Conservation (phyloP, 495 filamentous ascomycete genomes). For the Sabuloglossum arenarium region DNA sequence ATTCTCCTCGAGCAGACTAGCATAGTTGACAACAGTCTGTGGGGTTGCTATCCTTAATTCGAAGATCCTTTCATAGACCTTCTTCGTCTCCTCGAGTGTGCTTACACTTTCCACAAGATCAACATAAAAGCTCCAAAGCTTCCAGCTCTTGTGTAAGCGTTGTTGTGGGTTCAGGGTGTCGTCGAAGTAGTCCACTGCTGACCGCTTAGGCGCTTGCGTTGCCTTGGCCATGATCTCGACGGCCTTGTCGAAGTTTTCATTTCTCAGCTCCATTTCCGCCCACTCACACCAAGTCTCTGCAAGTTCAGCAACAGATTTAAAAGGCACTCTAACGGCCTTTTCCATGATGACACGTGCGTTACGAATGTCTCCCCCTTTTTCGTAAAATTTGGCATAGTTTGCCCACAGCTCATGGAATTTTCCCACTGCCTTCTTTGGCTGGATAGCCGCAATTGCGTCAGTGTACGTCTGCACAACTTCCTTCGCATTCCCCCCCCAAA, state of each 20-base stretch:
- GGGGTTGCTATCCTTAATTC: conserved; percentile 95
- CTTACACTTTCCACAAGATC: conserved; percentile 91
- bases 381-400: conserved; percentile 96
- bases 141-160: conserved; percentile 97
- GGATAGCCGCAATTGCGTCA: conserved; percentile 76
- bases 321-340: conserved; percentile 93
- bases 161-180: conserved; percentile 87
- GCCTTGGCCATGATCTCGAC: conserved; percentile 94
- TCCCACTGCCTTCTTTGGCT: conserved; percentile 86
- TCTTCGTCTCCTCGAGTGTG: conserved; percentile 78
- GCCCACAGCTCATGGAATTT: conserved; percentile 91
- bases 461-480: conserved; percentile 93
- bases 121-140: conserved; percentile 98
- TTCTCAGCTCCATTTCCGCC: conserved; percentile 92
- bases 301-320: conserved; percentile 83
- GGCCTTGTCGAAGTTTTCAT: conserved; percentile 87
- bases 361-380: conserved; percentile 64
- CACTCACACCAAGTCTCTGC: conserved; percentile 98
- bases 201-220: conserved; percentile 83
- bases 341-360: conserved; percentile 86
- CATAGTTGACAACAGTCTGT: conserved; percentile 96
- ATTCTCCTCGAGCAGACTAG: conserved; percentile 87
- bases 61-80: conserved; percentile 92
- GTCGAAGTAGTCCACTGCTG: conserved; percentile 94
- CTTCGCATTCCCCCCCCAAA: conserved; percentile 86